phyloP scores from a whole-genome alignment of 495 filamentous ascomycete species.

The Neurospora hispaniola region DNA sequence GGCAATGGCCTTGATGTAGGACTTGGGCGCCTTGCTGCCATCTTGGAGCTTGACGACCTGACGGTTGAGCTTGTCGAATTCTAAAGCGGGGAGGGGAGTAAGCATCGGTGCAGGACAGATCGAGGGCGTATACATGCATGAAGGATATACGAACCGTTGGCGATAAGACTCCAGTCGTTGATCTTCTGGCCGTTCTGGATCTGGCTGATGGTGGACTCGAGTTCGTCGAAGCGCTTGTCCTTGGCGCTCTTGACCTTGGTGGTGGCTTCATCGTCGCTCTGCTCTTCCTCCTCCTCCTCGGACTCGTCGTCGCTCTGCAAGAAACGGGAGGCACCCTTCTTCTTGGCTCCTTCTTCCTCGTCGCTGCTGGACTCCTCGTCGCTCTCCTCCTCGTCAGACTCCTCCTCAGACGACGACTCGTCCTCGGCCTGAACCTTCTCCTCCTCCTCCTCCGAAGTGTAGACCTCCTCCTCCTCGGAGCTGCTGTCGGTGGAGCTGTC shows the following conservation, averaged over 20 bases:
- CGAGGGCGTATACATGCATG: background rate
- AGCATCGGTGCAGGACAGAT: constrained; percentile 4
- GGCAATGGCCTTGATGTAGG: constrained; percentile 85
- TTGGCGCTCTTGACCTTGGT: constrained; percentile 90
- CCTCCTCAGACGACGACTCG: constrained; percentile 26
- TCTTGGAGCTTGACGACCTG: constrained; percentile 71
- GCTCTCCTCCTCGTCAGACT: constrained; percentile 44
- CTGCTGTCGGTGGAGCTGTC: constrained; percentile 77
- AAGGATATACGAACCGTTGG: constrained; percentile 52
- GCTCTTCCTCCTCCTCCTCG: constrained; percentile 47
- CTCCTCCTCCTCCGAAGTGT: constrained; percentile 61
- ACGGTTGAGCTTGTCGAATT: constrained; percentile 96
- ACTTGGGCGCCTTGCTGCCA: constrained; percentile 67
- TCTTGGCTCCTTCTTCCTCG: constrained; percentile 50
- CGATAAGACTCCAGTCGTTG: constrained; percentile 89
- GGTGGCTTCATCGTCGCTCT: constrained; percentile 67
- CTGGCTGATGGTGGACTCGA: constrained; percentile 75
- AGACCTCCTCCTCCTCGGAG: constrained; percentile 85
- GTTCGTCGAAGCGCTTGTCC: constrained; percentile 89
- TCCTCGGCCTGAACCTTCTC: constrained; percentile 39
- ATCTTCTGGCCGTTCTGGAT: constrained; percentile 98
- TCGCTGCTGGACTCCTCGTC: constrained; percentile 52
- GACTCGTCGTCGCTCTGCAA: constrained; percentile 58
- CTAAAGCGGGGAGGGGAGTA: constrained; percentile 31
- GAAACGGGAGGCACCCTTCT: constrained; percentile 67